phyloP scores from a whole-genome alignment of 805 yeast genomes.

The Lipomyces orientalis region DNA sequence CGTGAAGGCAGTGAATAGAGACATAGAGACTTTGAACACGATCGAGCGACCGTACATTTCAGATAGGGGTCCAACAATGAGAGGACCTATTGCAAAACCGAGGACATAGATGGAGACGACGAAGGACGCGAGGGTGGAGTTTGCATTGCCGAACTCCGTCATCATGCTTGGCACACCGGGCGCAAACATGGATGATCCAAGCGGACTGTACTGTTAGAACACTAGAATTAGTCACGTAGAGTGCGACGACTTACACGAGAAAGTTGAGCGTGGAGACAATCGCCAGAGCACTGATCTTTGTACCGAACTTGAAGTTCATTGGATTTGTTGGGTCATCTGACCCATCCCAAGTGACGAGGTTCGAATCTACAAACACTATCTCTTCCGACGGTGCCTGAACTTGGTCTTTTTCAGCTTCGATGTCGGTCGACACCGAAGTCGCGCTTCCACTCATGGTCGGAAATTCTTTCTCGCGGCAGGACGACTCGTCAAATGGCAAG shows the following conservation, averaged over 20 bases:
- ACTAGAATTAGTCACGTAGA: too few species aligned
- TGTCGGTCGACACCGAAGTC: not conserved
- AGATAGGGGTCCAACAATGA: constrained; percentile 62
- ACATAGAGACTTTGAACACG: constrained; percentile 57
- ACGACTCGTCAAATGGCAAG: constrained; percentile 3
- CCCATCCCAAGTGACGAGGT: constrained; percentile 40
- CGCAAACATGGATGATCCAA: constrained; percentile 32
- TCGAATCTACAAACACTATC: constrained; percentile 25
- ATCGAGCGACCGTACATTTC: constrained; percentile 72
- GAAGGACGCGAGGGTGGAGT: constrained; percentile 51
- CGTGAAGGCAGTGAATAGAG: constrained; percentile 49
- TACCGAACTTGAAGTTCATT: constrained; percentile 18
- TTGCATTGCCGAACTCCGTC: constrained; percentile 39
- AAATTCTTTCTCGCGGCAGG: constrained; percentile 5
- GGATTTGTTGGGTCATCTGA: constrained; percentile 50
- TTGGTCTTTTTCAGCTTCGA: constrained; percentile 1
- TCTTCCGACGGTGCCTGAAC: not conserved
- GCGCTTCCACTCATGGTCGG: not conserved
- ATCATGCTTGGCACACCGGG: constrained; percentile 44
- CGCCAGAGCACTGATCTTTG: constrained; percentile 12
- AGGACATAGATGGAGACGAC: constrained; percentile 57
- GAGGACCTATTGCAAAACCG: constrained; percentile 59
- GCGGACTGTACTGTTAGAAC: constrained; percentile 22
- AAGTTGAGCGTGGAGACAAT: constrained; percentile 24
- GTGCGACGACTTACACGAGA: constrained; percentile 11